Evolutionary conservation across 140 eudicot genomes (phyloP).

Genomic region (Eryngium alpinum): DNA sequence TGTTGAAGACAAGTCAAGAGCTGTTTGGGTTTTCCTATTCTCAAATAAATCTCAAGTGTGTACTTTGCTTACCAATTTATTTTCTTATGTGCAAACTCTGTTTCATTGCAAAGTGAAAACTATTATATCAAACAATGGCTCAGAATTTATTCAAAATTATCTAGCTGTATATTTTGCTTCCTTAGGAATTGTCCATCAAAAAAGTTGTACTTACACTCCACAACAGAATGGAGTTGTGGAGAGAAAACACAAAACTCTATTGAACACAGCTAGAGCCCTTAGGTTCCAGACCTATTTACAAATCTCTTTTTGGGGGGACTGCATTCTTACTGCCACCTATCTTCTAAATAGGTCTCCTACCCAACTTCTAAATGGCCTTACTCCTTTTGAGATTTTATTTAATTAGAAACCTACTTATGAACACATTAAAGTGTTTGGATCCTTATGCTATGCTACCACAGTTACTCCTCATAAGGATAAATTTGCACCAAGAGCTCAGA

Average conservation of each 20-base stretch:
- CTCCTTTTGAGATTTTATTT: not conserved
- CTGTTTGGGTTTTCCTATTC: too few species aligned
- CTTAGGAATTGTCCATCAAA: not conserved
- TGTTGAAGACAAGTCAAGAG: too few species aligned
- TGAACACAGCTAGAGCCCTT: not conserved
- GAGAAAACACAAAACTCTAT: too few species aligned
- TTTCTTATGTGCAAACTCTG: too few species aligned
- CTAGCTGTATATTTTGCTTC: too few species aligned
- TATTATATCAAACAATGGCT: too few species aligned
- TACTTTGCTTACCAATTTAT: not conserved
- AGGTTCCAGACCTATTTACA: not conserved
- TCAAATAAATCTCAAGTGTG: too few species aligned
- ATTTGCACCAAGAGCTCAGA: not conserved
- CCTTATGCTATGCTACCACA: not conserved
- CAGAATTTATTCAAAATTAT: too few species aligned
- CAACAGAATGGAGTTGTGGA: too few species aligned
- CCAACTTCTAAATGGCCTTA: not conserved
- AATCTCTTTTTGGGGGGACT: not conserved
- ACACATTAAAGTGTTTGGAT: not conserved
- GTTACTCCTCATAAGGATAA: not conserved
- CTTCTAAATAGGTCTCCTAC: not conserved
- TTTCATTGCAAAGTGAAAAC: too few species aligned
- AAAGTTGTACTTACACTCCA: not conserved
- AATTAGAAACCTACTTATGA: not conserved
- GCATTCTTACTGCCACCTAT: not conserved